Evolutionary conservation across 352 stramenopile species (phyloP).

Genomic region (Globisporangium emineosum): DNA sequence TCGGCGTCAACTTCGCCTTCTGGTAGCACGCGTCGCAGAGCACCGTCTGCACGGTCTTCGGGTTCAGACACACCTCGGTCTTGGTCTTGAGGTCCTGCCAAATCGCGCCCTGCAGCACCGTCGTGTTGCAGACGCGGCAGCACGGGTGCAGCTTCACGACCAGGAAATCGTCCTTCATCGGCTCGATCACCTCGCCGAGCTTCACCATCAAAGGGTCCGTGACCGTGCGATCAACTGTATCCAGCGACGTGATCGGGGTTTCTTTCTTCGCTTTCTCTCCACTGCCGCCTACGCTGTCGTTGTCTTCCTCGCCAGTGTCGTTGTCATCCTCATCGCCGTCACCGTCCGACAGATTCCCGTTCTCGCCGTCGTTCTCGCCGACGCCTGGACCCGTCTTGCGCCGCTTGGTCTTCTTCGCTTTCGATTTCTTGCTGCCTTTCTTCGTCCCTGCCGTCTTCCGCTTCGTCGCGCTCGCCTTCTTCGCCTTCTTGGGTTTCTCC

Average conservation of each 20-base stretch:
- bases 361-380: conserved; percentile 32
- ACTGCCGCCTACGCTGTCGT: conserved; percentile 11
- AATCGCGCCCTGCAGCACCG: conserved; percentile 59
- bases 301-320: conserved; percentile 20
- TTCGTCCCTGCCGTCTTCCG: conserved; percentile 65
- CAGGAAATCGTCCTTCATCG: conserved; percentile 90
- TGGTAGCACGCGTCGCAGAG: conserved; percentile 83
- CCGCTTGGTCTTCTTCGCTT: conserved; percentile 76
- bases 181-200: conserved; percentile 83
- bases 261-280: conserved; percentile 34
- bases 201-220: conserved; percentile 83
- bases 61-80: conserved; percentile 58
- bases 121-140: conserved; percentile 77
- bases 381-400: conserved; percentile 41
- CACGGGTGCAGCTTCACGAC: conserved; percentile 86
- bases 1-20: conserved; percentile 44
- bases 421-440: conserved; percentile 71
- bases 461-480: conserved; percentile 55
- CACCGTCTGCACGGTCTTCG: conserved; percentile 63
- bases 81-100: conserved; percentile 67
- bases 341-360: conserved; percentile 36
- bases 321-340: conserved; percentile 44
- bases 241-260: conserved; percentile 45
- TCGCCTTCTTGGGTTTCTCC: conserved; percentile 79
- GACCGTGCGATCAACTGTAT: conserved; percentile 61